Evolutionary conservation across 352 stramenopile species (phyloP).

Genomic region (Pythium volutum): DNA sequence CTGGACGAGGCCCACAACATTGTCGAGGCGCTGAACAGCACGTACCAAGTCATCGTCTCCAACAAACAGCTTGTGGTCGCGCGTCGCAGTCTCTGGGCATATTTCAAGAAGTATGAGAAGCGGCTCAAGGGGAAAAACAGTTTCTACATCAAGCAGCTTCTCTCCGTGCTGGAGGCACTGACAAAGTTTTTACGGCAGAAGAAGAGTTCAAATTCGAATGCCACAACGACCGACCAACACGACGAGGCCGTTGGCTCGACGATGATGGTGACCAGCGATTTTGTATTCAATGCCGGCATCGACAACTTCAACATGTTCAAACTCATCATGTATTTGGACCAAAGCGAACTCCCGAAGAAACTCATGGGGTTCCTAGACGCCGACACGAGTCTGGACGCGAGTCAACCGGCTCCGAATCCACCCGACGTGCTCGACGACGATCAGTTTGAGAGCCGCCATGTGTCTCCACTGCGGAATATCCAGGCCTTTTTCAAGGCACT

Average conservation of each 20-base stretch:
- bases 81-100: slow-evolving; percentile 74
- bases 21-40: slow-evolving; percentile 93
- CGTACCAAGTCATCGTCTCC: slow-evolving; percentile 78
- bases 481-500: slow-evolving; percentile 73
- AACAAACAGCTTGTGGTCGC: slow-evolving; percentile 76
- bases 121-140: slow-evolving; percentile 81
- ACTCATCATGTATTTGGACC: slow-evolving; percentile 74
- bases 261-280: slow-evolving; percentile 86
- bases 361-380: slow-evolving; percentile 74
- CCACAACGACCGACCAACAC: slow-evolving; percentile 1
- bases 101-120: slow-evolving; percentile 88
- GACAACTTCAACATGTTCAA: slow-evolving; percentile 92
- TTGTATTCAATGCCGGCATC: slow-evolving; percentile 71
- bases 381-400: slow-evolving; percentile 16
- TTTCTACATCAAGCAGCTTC: slow-evolving; percentile 90
- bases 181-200: slow-evolving; percentile 72
- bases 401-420: background rate
- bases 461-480: slow-evolving; percentile 82
- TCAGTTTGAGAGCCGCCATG: slow-evolving; percentile 62
- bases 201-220: background rate
- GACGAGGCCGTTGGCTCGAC: slow-evolving; percentile 32
- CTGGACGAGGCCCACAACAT: slow-evolving; percentile 99
- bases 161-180: slow-evolving; percentile 70
- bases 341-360: slow-evolving; percentile 84
- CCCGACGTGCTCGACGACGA: slow-evolving; percentile 30